Evolutionary conservation across 176 grass and related monocot genomes (phyloP).

Genomic region (Zea luxurians): DNA sequence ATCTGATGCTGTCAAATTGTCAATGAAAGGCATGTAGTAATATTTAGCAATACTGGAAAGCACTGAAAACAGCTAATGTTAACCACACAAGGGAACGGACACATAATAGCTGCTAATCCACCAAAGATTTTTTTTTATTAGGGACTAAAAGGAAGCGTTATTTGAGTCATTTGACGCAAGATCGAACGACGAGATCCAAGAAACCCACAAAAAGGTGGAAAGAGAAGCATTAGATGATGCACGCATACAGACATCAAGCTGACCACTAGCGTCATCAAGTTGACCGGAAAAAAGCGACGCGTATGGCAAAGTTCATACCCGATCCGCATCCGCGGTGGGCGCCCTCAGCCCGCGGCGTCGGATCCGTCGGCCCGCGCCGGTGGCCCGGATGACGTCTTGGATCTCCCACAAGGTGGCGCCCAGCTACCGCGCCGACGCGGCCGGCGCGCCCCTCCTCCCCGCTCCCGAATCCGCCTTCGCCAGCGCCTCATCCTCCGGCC

Average conservation of each 20-base stretch:
- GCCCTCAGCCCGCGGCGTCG: slow-evolving; percentile 44
- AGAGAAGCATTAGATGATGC: slow-evolving; percentile 16
- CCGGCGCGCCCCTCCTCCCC: slow-evolving; percentile 54
- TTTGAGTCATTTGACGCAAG: too few species aligned
- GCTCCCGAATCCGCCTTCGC: slow-evolving; percentile 19
- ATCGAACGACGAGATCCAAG: not conserved
- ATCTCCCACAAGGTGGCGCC: slow-evolving; percentile 97
- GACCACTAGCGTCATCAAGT: slow-evolving; percentile 18
- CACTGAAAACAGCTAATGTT: not conserved
- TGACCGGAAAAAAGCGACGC: slow-evolving; percentile 10
- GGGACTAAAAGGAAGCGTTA: too few species aligned
- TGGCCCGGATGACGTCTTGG: slow-evolving; percentile 49
- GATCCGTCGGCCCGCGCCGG: slow-evolving; percentile 45
- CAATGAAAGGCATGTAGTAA: not conserved
- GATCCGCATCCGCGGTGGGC: slow-evolving; percentile 42
- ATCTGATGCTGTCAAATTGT: not conserved
- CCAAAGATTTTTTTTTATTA: not conserved
- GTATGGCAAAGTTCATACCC: slow-evolving; percentile 42
- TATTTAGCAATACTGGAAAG: not conserved
- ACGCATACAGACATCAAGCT: slow-evolving; percentile 11
- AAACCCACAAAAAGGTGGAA: not conserved
- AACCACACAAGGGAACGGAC: not conserved
- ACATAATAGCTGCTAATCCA: slow-evolving; percentile 6
- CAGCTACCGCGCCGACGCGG: slow-evolving; percentile 72
- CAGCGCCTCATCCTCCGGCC: not conserved